A percentile compares a stretch with the other conserved stretches of the same genome.
These are phyloP conservation scores for Cenococcum geophilum DNA, from an alignment of 495 filamentous ascomycete genomes.

Conservation along the genomic window DNA sequence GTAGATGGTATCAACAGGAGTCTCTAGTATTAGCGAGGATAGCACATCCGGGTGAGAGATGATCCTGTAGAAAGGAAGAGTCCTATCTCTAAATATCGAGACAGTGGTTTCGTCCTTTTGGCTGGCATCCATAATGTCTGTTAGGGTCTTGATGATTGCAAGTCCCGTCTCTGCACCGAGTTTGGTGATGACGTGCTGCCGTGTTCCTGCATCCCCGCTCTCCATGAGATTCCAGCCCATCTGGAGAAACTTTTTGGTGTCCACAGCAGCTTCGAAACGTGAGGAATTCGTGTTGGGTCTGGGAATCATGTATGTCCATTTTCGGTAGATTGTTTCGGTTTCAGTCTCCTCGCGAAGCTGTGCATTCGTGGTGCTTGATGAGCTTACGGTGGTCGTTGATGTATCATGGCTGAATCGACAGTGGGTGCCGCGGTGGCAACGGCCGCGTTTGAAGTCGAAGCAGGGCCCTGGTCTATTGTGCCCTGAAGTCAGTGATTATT, in stretches of 20 bases:
- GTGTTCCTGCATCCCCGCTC: conserved; percentile 11
- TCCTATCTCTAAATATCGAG: conserved; percentile 35
- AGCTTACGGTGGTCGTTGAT: background rate
- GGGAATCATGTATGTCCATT: conserved; percentile 38
- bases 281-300: conserved; percentile 30
- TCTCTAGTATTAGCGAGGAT: conserved; percentile 50
- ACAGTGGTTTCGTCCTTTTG: conserved; percentile 23
- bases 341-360: conserved; percentile 22
- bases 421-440: background rate
- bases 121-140: conserved; percentile 27
- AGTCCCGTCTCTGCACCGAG: conserved; percentile 13
- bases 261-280: conserved; percentile 2
- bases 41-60: conserved; percentile 50
- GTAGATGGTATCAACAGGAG: conserved; percentile 51
- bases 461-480: conserved; percentile 11
- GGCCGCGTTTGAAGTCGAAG: conserved; percentile 6
- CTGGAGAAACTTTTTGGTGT: conserved; percentile 15
- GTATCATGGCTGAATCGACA: conserved; percentile 8
- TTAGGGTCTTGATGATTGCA: conserved; percentile 25
- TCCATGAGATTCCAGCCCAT: conserved; percentile 4
- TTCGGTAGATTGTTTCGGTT: conserved; percentile 30
- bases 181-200: conserved; percentile 12
- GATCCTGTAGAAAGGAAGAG: conserved; percentile 49
- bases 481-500: conserved; percentile 5
- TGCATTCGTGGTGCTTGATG: conserved; percentile 2